phyloP scores from a whole-genome alignment of 2,329 filamentous ascomycete species.

The Fusarium algeriense region DNA sequence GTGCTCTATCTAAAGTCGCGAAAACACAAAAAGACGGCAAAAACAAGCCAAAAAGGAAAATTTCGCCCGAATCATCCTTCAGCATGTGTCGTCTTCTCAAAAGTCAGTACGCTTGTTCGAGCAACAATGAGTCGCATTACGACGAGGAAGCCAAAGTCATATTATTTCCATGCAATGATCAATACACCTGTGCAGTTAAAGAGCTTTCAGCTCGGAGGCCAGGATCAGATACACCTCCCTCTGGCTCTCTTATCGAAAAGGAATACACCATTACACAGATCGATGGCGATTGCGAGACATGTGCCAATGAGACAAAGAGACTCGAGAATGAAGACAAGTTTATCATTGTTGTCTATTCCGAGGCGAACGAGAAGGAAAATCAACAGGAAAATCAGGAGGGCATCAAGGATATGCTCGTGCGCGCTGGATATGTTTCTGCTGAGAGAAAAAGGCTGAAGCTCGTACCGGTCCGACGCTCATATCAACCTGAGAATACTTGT shows the following conservation, averaged over 20 bases:
- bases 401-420: neutral
- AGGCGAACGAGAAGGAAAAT: neutral
- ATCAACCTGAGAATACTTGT: constrained; percentile 1
- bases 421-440: neutral
- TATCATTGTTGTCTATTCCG: neutral
- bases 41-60: too few species aligned
- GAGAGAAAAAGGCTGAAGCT: neutral
- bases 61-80: neutral
- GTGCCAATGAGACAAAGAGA: neutral
- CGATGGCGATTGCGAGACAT: constrained; percentile 2
- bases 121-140: neutral
- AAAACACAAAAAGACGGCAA: too few species aligned
- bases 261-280: neutral
- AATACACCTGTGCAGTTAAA: neutral
- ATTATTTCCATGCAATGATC: constrained; percentile 9
- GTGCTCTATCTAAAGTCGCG: too few species aligned
- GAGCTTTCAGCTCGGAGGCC: neutral
- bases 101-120: constrained; percentile 28
- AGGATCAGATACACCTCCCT: neutral
- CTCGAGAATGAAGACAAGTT: constrained; percentile 5
- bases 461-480: neutral
- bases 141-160: neutral
- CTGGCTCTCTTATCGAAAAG: neutral
- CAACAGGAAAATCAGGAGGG: too few species aligned
- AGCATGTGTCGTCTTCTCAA: constrained; percentile 23